These are phyloP conservation scores for Citrus medica DNA, from an alignment of 345 rosid species.

Conservation along the genomic window DNA sequence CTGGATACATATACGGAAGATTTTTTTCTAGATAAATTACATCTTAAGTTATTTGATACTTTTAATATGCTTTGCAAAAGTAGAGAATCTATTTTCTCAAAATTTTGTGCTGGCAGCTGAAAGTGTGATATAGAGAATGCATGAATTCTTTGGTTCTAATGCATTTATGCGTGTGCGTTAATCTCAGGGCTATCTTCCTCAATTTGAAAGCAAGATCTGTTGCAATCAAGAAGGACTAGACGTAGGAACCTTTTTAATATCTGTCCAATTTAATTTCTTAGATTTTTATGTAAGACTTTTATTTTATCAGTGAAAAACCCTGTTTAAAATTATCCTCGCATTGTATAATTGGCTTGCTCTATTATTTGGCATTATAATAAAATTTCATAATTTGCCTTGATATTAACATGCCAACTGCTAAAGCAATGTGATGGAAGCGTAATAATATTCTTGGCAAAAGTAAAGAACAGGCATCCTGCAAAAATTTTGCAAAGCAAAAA, in stretches of 20 bases:
- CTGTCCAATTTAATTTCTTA: neutral
- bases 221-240: slow-evolving; percentile 55
- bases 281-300: neutral
- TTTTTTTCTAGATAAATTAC: neutral
- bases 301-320: neutral
- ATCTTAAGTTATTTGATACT: neutral
- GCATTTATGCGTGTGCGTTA: neutral
- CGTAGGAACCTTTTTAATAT: neutral
- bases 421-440: slow-evolving; percentile 1
- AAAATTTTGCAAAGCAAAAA: neutral
- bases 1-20: neutral
- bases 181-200: slow-evolving; percentile 71
- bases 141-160: neutral
- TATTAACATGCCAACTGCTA: slow-evolving; percentile 7
- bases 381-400: neutral
- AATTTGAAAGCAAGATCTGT: slow-evolving; percentile 78
- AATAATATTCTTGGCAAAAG: neutral
- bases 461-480: neutral
- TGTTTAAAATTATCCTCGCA: neutral
- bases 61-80: neutral
- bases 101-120: neutral
- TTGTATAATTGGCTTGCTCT: neutral
- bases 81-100: neutral
- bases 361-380: neutral
- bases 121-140: too few species aligned